phyloP scores from a whole-genome alignment of 129 eudicot genomes.

The Chrysanthemum seticuspe region DNA sequence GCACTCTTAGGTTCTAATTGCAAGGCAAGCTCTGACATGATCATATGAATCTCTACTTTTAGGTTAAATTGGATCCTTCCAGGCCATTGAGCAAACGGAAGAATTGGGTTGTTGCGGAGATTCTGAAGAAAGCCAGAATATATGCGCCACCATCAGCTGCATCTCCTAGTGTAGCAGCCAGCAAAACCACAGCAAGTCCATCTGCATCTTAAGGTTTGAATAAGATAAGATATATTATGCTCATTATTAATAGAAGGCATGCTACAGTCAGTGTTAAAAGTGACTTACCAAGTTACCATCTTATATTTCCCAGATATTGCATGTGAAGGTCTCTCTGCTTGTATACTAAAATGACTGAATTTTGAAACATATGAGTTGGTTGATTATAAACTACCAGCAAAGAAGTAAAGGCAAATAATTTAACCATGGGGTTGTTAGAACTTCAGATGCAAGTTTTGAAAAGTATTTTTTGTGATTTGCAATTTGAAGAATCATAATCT shows the following conservation, averaged over 20 bases:
- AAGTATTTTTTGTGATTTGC: too few relatives aligned
- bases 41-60: conserved; percentile 18
- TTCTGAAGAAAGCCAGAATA: conserved; percentile 75
- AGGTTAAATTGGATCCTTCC: conserved; percentile 81
- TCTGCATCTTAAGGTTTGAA: conserved; percentile 43
- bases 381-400: too few relatives aligned
- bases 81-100: conserved; percentile 89
- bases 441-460: too few relatives aligned
- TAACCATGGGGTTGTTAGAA: too few relatives aligned
- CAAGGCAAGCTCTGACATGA: not conserved
- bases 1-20: not conserved
- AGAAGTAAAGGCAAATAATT: too few relatives aligned
- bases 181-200: conserved; percentile 27
- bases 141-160: conserved; percentile 54
- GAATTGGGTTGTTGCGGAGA: conserved; percentile 80
- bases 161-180: conserved; percentile 26
- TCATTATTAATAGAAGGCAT: not conserved
- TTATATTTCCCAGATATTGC: not conserved
- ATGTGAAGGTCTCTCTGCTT: not conserved
- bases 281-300: too few relatives aligned
- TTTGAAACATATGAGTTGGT: not conserved
- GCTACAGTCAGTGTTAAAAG: too few relatives aligned
- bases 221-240: not conserved
- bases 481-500: too few relatives aligned
- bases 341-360: not conserved